Evolutionary conservation across 1,139 yeast species (phyloP).

Genomic region (Hyphopichia burtonii): DNA sequence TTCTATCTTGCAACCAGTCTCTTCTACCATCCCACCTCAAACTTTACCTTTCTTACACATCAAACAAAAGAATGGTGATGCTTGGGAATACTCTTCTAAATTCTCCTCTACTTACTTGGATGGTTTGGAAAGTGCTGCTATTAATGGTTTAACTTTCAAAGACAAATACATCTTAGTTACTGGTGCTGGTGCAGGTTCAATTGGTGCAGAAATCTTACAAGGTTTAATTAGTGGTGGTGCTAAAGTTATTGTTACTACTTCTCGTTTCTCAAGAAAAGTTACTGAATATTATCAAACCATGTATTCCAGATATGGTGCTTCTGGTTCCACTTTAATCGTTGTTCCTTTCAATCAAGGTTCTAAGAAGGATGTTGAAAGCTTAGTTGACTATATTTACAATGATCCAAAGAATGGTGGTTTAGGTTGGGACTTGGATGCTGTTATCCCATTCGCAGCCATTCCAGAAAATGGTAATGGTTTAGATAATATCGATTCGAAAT

Average conservation of each 20-base stretch:
- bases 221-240: slow-evolving; percentile 98
- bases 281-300: slow-evolving; percentile 94
- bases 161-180: slow-evolving; percentile 88
- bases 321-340: slow-evolving; percentile 87
- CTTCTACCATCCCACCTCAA: slow-evolving; percentile 72
- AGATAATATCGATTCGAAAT: slow-evolving; percentile 88
- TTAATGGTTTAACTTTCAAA: slow-evolving; percentile 87
- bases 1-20: slow-evolving; percentile 69
- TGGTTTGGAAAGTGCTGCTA: slow-evolving; percentile 89
- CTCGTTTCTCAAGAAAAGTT: slow-evolving; percentile 89
- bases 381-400: slow-evolving; percentile 81
- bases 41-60: slow-evolving; percentile 94
- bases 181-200: slow-evolving; percentile 99
- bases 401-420: slow-evolving; percentile 84
- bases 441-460: slow-evolving; percentile 97
- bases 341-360: slow-evolving; percentile 99
- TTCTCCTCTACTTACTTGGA: slow-evolving; percentile 79
- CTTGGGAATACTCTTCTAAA: slow-evolving; percentile 84
- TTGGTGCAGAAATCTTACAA: slow-evolving; percentile 95
- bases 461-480: slow-evolving; percentile 98
- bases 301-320: slow-evolving; percentile 89
- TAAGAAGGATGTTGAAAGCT: slow-evolving; percentile 85
- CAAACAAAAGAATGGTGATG: slow-evolving; percentile 70
- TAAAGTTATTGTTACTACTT: slow-evolving; percentile 91
- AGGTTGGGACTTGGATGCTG: slow-evolving; percentile 96